Percentiles rank a stretch among this genome's conserved stretches.
Conservation (phyloP, 306 rosid species). For the Mimosa pudica region DNA sequence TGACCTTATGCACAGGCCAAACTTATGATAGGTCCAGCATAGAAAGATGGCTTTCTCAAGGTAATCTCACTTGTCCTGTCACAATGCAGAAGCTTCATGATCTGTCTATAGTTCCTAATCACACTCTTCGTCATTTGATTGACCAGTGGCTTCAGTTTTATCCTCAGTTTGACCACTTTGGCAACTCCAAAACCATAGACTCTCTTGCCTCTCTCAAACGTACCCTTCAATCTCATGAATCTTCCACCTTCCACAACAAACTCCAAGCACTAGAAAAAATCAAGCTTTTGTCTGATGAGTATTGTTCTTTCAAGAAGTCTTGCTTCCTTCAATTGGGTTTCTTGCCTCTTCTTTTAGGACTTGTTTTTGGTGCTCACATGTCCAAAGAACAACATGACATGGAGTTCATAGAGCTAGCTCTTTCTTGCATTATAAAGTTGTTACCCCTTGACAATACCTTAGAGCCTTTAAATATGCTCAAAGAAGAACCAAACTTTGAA, state of each 20-base stretch:
- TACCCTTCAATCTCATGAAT: conserved; percentile 52
- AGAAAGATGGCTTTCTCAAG: conserved; percentile 71
- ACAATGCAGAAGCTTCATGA: conserved; percentile 93
- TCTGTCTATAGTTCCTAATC: conserved; percentile 73
- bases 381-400: conserved; percentile 32
- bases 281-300: conserved; percentile 45
- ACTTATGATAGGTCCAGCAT: conserved; percentile 87
- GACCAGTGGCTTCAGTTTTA: conserved; percentile 64
- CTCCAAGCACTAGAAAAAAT: conserved; percentile 54
- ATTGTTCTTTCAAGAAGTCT: conserved; percentile 46
- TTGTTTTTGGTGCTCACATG: conserved; percentile 46
- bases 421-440: conserved; percentile 50
- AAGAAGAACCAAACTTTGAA: conserved; percentile 48
- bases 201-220: conserved; percentile 52
- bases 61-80: conserved; percentile 89
- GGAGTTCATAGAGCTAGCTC: conserved; percentile 56
- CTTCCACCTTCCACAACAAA: conserved; percentile 42
- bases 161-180: conserved; percentile 38
- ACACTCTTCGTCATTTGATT: conserved; percentile 79
- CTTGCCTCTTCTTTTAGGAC: conserved; percentile 68
- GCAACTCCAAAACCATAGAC: conserved; percentile 41
- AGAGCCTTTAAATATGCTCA: conserved; percentile 54
- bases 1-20: conserved; percentile 82
- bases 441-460: conserved; percentile 41
- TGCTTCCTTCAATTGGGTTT: conserved; percentile 62